These are phyloP conservation scores for Yamadazyma aaseri DNA, from an alignment of 1,139 yeast species.

Conservation along the genomic window DNA sequence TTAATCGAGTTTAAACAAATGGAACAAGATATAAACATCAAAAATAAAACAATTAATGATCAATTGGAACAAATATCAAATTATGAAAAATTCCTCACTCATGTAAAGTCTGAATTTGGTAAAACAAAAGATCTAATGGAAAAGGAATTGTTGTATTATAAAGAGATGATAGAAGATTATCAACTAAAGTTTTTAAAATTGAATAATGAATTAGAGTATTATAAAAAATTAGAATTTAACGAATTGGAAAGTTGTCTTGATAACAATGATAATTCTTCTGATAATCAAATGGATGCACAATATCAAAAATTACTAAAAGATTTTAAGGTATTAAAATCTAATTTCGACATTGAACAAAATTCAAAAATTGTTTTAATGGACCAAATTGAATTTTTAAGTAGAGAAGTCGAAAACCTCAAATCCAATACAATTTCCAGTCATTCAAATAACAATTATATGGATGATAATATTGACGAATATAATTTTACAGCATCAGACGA, in stretches of 20 bases:
- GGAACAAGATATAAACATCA: conserved; percentile 16
- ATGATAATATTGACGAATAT: conserved; percentile 7
- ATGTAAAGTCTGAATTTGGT: conserved; percentile 14
- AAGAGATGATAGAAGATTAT: conserved; percentile 31
- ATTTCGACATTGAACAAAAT: conserved; percentile 48
- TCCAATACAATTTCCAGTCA: conserved; percentile 13
- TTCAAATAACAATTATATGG: conserved; percentile 1
- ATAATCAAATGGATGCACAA: conserved; percentile 19
- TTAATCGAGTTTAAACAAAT: conserved; percentile 16
- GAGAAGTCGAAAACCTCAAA: conserved; percentile 32
- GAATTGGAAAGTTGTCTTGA: conserved; percentile 11
- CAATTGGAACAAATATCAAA: conserved; percentile 16
- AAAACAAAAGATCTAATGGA: conserved; percentile 27
- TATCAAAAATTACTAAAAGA: conserved; percentile 35
- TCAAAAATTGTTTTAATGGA: conserved; percentile 53
- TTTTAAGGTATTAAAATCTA: conserved; percentile 39
- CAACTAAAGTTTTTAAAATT: conserved; percentile 28
- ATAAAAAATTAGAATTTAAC: conserved; percentile 16
- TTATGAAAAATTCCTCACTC: conserved; percentile 16
- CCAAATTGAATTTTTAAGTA: conserved; percentile 50
- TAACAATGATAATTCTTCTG: conserved; percentile 1
- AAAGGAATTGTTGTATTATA: conserved; percentile 32
- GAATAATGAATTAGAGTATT: conserved; percentile 22
- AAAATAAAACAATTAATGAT: conserved; percentile 17
- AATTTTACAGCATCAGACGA: conserved; percentile 4